phyloP scores from a whole-genome alignment of 805 yeast species.

The Candida ipomoeae region DNA sequence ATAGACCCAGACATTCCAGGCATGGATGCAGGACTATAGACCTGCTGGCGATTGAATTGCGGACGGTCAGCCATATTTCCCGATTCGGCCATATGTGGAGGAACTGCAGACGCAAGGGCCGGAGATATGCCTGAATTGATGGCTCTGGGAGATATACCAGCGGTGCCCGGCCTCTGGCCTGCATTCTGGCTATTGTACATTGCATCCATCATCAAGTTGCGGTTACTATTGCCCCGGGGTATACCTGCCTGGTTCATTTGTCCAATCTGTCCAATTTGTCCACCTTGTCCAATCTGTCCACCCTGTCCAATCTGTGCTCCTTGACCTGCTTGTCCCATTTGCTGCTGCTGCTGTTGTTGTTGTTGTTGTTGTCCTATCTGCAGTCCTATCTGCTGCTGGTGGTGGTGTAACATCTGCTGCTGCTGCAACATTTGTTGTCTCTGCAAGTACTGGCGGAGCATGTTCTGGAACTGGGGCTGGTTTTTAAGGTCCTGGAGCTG shows the following conservation, averaged over 20 bases:
- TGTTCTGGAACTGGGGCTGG: conserved; percentile 42
- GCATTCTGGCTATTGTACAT: conserved; percentile 1
- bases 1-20: neutral
- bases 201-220: conserved; percentile 5
- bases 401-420: conserved; percentile 19
- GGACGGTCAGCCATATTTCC: neutral
- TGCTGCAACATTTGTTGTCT: conserved; percentile 38
- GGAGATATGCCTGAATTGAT: neutral
- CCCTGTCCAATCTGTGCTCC: neutral
- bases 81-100: conserved; percentile 3
- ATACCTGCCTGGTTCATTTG: conserved; percentile 4
- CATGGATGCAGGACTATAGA: conserved; percentile 5
- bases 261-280: neutral
- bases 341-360: neutral
- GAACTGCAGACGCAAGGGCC: neutral
- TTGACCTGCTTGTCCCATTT: neutral
- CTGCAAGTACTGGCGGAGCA: conserved; percentile 38
- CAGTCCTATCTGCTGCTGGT: neutral
- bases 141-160: neutral
- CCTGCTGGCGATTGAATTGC: conserved; percentile 2
- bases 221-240: conserved; percentile 2
- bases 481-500: conserved; percentile 39
- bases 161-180: neutral
- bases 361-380: neutral
- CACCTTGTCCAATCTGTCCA: neutral